A percentile compares a stretch with the other conserved stretches of the same genome.
Evolutionary conservation across 805 yeast species (phyloP).

Genomic region (Wickerhamomyces bisporus): DNA sequence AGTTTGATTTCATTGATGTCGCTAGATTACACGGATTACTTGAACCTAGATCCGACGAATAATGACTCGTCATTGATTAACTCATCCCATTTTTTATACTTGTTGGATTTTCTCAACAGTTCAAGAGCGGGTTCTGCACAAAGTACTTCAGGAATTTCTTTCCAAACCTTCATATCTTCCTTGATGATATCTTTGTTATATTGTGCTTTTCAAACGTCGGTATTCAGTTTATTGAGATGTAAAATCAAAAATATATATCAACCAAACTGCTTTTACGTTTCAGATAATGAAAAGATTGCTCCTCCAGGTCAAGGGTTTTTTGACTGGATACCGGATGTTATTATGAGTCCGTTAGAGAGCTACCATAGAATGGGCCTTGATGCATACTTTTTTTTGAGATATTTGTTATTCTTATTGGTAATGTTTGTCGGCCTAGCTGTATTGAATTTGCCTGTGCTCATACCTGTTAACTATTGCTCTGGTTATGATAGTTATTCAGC

Average conservation of each 20-base stretch:
- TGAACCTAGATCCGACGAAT: background rate
- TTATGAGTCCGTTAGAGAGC: conserved; percentile 34
- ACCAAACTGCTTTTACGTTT: conserved; percentile 42
- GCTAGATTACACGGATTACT: background rate
- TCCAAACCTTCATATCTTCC: conserved; percentile 51
- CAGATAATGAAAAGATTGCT: conserved; percentile 32
- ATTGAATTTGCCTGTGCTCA: conserved; percentile 50
- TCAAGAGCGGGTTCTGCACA: conserved; percentile 58
- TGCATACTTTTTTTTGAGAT: conserved; percentile 68
- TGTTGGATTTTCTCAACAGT: conserved; percentile 40
- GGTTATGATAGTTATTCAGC: conserved; percentile 22
- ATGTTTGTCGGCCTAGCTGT: conserved; percentile 50
- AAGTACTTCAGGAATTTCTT: conserved; percentile 49
- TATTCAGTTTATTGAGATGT: conserved; percentile 34
- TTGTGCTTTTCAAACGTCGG: conserved; percentile 46
- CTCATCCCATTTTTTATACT: conserved; percentile 17
- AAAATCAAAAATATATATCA: conserved; percentile 44
- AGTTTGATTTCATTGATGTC: too few relatives aligned
- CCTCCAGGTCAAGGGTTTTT: conserved; percentile 40
- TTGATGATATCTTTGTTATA: conserved; percentile 47
- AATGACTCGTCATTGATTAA: conserved; percentile 13
- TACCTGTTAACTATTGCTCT: conserved; percentile 53
- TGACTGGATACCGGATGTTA: conserved; percentile 49
- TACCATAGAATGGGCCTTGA: conserved; percentile 61
- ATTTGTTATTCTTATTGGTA: conserved; percentile 43